Evolutionary conservation across 177 flowering plant species (phyloP), one percentile per base, ranked within the genome.

Genomic region (Telopea speciosissima): DNA sequence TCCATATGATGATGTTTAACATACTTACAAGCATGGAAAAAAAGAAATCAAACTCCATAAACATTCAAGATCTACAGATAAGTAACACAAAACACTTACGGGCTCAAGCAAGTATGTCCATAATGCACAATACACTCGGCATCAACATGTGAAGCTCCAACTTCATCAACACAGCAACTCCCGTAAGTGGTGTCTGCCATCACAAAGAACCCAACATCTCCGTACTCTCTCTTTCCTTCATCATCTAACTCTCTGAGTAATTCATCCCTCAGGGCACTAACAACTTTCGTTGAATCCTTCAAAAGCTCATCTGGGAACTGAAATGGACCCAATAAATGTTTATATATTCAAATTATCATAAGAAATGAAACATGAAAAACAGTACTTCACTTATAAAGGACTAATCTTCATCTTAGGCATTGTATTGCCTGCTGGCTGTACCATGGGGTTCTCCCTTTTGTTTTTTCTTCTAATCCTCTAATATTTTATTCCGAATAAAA

Each of bases 161-260:
- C 91, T 79, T 95, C 99, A 65, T 95, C 99, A 0, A 95, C 95
- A 60, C 99, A 95, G 70, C 99, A 95, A 66, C 94, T 91, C 11
- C 99, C 99, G 65, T 86, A 95, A 0, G 94, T 85, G 4, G 97
- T 88, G 74, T 95, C 99, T 9, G 98, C 98, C 97, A 95, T 87
- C 7, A 95, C 90, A 75, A 81, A 95, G 70, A 95, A 66, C 60
- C 82, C 77, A 69, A 83, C 81, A 28, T 75, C 83, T 13, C 62
- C 75, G 23, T 25, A 74, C 25, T 52, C 75, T 3, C 17, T 65
- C 31, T 60, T 66, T 33, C 63, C 65, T 65, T 68, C 65, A 17
- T 31, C 63, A 14, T 44, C 79, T 21, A 70, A 66, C 25, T 68
- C 66, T 59, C 63, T 54, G 1, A 70, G 63, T 2, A 95, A 85